A percentile compares a stretch with the other conserved stretches of the same genome.
Conservation (phyloP, 1,284 basidiomycete species). For the Trametes sp. region DNA sequence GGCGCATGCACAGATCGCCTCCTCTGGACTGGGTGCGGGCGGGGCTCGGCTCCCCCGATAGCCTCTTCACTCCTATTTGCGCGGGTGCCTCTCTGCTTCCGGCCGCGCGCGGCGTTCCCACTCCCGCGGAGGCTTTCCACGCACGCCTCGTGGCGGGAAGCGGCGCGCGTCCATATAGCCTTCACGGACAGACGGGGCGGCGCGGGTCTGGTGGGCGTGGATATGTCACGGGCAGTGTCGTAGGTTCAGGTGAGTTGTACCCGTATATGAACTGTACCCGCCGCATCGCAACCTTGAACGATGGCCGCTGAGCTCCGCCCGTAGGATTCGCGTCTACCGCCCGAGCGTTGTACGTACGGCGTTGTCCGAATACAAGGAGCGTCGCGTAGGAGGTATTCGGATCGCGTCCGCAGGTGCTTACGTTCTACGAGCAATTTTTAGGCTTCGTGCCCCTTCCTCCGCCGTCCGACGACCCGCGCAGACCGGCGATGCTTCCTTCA, state of each 20-base stretch:
- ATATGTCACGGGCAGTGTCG: not conserved
- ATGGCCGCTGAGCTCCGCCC: constrained; percentile 2
- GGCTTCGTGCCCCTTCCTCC: not conserved
- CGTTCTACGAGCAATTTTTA: not conserved
- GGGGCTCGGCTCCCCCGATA: constrained; percentile 11
- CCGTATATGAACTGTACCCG: not conserved
- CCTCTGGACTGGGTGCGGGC: constrained; percentile 5
- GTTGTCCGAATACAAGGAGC: not conserved
- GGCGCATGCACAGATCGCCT: constrained; percentile 12
- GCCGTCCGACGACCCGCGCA: not conserved
- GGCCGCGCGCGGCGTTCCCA: not conserved
- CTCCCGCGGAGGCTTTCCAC: not conserved
- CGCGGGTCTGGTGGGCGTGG: not conserved
- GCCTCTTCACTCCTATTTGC: constrained; percentile 17
- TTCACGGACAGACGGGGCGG: not conserved
- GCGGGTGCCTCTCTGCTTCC: constrained; percentile 19
- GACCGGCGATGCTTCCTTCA: not conserved
- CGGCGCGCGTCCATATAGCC: constrained; percentile 6
- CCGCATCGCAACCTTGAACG: not conserved
- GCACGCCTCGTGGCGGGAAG: constrained; percentile 1
- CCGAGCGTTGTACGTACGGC: not conserved
- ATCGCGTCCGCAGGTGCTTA: not conserved
- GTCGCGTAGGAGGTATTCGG: not conserved
- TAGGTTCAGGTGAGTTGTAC: not conserved
- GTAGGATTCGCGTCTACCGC: not conserved